phyloP scores from a whole-genome alignment of 1,139 yeast genomes.

The Pichia cactophila region DNA sequence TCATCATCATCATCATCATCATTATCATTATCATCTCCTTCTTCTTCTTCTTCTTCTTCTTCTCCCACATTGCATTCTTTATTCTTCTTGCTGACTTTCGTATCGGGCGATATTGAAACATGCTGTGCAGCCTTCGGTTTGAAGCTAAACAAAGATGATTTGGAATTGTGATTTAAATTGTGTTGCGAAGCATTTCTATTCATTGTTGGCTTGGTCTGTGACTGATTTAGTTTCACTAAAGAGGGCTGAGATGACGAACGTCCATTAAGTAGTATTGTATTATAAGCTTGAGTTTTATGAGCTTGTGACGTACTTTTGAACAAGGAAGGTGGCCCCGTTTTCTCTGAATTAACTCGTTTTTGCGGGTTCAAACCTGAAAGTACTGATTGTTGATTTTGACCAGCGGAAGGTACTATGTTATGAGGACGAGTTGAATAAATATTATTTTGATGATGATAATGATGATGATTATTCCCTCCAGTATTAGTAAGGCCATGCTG shows the following conservation, averaged over 20 bases:
- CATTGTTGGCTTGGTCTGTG: background rate
- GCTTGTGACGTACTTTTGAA: background rate
- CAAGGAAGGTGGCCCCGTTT: background rate
- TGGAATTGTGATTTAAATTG: background rate
- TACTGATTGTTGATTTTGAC: background rate
- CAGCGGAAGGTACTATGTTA: background rate
- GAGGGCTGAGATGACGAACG: background rate
- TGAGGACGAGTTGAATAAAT: background rate
- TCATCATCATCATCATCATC: conserved; percentile 29
- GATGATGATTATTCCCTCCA: background rate
- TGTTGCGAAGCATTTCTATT: background rate
- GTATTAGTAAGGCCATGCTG: background rate
- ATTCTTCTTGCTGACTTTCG: conserved; percentile 1
- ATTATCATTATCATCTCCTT: conserved; percentile 8
- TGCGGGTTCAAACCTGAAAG: background rate
- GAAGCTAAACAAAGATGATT: background rate
- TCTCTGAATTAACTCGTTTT: background rate
- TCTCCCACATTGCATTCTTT: conserved; percentile 17
- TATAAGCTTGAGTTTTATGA: background rate
- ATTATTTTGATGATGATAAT: background rate
- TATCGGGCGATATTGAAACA: conserved; percentile 7
- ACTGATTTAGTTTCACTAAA: background rate
- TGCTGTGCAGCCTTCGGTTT: background rate
- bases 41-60: too few species aligned
- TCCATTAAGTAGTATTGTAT: background rate